Percentiles rank a stretch among this genome's conserved stretches.
Evolutionary conservation across 2,329 filamentous ascomycete genomes (phyloP).

Genomic region (Alternaria panax): DNA sequence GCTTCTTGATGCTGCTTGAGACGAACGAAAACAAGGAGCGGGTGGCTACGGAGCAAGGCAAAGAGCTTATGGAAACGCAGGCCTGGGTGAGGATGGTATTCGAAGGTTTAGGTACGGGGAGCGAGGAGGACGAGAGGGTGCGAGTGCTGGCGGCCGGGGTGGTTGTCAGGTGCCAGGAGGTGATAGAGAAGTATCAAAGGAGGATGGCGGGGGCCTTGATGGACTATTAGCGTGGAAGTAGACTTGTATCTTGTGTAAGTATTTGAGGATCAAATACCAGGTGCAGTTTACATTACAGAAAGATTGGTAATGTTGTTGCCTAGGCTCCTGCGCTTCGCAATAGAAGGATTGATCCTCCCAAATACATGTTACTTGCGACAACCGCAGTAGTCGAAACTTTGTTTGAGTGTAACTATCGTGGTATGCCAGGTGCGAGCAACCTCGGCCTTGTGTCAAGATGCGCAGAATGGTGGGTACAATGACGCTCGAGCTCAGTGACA

Average conservation of each 20-base stretch:
- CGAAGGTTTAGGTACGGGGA: constrained; percentile 55
- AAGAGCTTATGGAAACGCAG: constrained; percentile 82
- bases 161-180: constrained; percentile 78
- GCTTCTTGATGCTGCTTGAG: constrained; percentile 80
- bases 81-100: constrained; percentile 86
- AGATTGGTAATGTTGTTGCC: background rate
- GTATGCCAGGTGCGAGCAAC: background rate
- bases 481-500: too few relatives aligned
- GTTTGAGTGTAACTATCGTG: too few relatives aligned
- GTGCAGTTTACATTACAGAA: background rate
- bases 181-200: constrained; percentile 81
- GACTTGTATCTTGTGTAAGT: background rate
- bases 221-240: constrained; percentile 40
- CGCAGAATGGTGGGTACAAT: background rate
- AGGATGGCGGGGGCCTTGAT: constrained; percentile 75
- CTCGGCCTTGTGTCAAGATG: background rate
- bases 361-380: background rate
- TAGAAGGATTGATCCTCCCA: background rate
- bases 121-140: constrained; percentile 76
- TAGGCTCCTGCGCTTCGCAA: background rate
- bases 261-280: background rate
- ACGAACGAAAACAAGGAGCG: constrained; percentile 77
- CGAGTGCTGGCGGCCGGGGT: constrained; percentile 81
- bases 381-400: too few relatives aligned
- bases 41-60: constrained; percentile 76